Percentiles rank a stretch among this genome's conserved stretches.
phyloP scores from a whole-genome alignment of 805 yeast genomes.

The Barnettozyma pratensis region DNA sequence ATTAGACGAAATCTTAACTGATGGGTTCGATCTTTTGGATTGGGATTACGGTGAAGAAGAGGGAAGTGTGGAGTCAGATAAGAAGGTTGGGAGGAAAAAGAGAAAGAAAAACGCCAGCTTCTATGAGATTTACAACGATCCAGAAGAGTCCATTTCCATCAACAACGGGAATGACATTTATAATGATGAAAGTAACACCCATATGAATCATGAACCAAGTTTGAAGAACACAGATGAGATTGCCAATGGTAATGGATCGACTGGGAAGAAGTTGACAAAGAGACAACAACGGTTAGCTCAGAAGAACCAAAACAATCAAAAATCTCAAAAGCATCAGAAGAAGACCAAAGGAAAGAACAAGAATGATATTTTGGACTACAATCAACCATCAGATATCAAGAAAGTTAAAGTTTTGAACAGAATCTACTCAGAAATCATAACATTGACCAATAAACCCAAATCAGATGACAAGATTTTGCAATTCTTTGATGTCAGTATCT shows the following conservation, averaged over 20 bases:
- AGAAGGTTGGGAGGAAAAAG: conserved; percentile 3
- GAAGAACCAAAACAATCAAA: background rate
- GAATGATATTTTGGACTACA: conserved; percentile 6
- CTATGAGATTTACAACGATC: background rate
- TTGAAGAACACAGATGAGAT: background rate
- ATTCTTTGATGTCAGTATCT: conserved; percentile 52
- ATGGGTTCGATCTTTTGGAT: conserved; percentile 40
- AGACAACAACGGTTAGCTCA: conserved; percentile 2
- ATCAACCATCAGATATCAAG: conserved; percentile 16
- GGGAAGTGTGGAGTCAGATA: background rate
- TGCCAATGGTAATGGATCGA: background rate
- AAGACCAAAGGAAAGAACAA: conserved; percentile 8
- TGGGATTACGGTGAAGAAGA: conserved; percentile 26
- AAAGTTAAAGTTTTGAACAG: conserved; percentile 13
- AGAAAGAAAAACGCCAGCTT: conserved; percentile 9
- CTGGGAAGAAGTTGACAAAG: background rate
- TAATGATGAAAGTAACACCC: conserved; percentile 7
- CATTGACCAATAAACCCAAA: conserved; percentile 11
- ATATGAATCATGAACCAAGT: conserved; percentile 8
- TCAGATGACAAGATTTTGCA: conserved; percentile 32
- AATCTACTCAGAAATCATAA: conserved; percentile 14
- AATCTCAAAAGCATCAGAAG: conserved; percentile 4
- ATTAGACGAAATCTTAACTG: conserved; percentile 11
- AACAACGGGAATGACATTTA: conserved; percentile 11
- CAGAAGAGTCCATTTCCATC: background rate